phyloP scores from a whole-genome alignment of 768 basidiomycete species.

The Tremella yokohamensis region DNA sequence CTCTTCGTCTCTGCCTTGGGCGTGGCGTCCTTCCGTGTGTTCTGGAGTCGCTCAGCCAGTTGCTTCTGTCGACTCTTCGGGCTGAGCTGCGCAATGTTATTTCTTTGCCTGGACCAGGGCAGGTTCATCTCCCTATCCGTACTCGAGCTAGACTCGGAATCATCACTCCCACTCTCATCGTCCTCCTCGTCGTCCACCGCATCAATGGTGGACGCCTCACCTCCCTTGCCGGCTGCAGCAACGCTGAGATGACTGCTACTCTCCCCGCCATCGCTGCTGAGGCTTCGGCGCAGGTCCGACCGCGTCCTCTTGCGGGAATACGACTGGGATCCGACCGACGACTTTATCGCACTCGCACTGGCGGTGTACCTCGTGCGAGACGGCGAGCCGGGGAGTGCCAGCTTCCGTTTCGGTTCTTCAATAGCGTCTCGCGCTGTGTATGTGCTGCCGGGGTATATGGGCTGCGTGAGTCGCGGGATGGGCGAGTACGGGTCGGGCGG shows the following conservation, averaged over 20 bases:
- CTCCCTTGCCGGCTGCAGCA: neutral
- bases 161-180: conserved; percentile 6
- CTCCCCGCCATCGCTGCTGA: neutral
- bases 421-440: conserved; percentile 25
- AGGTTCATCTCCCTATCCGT: conserved; percentile 3
- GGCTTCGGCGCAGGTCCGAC: neutral
- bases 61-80: no score
- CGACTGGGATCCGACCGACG: neutral
- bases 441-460: conserved; percentile 51
- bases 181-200: neutral
- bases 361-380: neutral
- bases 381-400: neutral
- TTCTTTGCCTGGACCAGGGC: neutral
- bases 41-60: no score
- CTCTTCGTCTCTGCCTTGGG: no score
- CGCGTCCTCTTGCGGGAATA: neutral
- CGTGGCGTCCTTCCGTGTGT: no score
- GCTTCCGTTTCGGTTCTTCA: conserved; percentile 7
- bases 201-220: no score
- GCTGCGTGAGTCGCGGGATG: conserved; percentile 65
- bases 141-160: conserved; percentile 1
- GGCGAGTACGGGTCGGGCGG: conserved; percentile 67
- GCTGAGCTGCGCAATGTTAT: neutral
- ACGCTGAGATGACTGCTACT: neutral
- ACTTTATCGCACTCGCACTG: neutral